Evolutionary conservation across 2,329 filamentous ascomycete species (phyloP).

Genomic region (Hypomyces rosellus): DNA sequence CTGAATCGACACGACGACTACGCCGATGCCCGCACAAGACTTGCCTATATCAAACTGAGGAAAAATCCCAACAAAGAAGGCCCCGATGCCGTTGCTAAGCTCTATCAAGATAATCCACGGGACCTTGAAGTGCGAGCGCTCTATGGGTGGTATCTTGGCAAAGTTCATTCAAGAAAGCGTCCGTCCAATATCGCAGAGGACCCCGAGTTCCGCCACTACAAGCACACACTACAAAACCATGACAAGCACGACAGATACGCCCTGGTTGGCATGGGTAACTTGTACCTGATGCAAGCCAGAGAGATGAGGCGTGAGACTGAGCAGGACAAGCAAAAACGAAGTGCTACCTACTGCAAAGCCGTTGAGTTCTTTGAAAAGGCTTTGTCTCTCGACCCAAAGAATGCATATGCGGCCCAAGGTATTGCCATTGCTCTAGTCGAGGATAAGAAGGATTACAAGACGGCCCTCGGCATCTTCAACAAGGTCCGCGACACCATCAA

Average conservation of each 20-base stretch:
- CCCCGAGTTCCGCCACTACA: slow-evolving; percentile 87
- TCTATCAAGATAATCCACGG: slow-evolving; percentile 75
- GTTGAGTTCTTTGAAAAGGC: slow-evolving; percentile 99
- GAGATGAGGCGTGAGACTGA: slow-evolving; percentile 93
- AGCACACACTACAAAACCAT: slow-evolving; percentile 86
- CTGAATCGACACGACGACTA: slow-evolving; percentile 84
- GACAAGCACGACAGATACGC: slow-evolving; percentile 99
- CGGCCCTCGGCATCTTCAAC: slow-evolving; percentile 79
- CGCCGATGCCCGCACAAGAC: slow-evolving; percentile 78
- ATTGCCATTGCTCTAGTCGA: slow-evolving; percentile 91
- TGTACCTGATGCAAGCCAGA: slow-evolving; percentile 77
- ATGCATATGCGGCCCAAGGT: slow-evolving; percentile 93
- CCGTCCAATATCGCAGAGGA: slow-evolving; percentile 79
- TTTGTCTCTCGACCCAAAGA: slow-evolving; percentile 86
- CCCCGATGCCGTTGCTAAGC: slow-evolving; percentile 74
- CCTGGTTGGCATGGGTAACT: slow-evolving; percentile 92
- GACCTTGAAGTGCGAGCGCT: slow-evolving; percentile 89
- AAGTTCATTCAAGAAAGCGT: slow-evolving; percentile 70
- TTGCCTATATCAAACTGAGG: slow-evolving; percentile 84
- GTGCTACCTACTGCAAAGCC: slow-evolving; percentile 79
- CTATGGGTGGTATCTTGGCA: slow-evolving; percentile 93
- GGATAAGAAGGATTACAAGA: slow-evolving; percentile 82
- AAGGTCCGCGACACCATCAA: slow-evolving; percentile 87
- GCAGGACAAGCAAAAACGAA: slow-evolving; percentile 82
- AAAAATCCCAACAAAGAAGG: slow-evolving; percentile 79